These are phyloP conservation scores for Jimgerdemannia flammicorona DNA, from an alignment of 192 early-diverging fungal species.

Conservation along the genomic window DNA sequence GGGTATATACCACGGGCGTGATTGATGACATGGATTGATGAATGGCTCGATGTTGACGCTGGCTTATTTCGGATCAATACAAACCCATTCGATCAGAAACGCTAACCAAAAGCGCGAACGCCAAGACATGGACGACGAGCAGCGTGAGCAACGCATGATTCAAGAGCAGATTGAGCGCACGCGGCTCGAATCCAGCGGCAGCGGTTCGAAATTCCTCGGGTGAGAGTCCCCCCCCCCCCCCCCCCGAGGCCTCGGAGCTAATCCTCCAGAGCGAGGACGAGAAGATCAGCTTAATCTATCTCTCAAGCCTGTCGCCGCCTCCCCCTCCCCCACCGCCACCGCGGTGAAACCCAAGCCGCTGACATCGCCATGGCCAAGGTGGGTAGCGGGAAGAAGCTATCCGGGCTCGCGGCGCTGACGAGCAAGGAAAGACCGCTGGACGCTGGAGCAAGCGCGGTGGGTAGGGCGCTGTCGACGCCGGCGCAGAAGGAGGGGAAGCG, in stretches of 20 bases:
- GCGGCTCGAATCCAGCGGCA: slow-evolving; percentile 31
- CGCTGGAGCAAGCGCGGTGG: not conserved
- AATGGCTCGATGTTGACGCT: too few relatives aligned
- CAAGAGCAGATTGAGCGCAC: slow-evolving; percentile 87
- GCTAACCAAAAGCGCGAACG: slow-evolving; percentile 79
- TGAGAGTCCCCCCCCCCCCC: too few relatives aligned
- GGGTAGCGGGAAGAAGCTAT: slow-evolving; percentile 22
- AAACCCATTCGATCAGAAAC: slow-evolving; percentile 29
- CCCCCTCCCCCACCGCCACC: slow-evolving; percentile 20
- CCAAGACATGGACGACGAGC: slow-evolving; percentile 81
- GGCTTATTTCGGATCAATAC: too few relatives aligned
- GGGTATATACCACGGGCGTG: too few relatives aligned
- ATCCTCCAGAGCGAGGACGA: too few relatives aligned
- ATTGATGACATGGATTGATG: too few relatives aligned
- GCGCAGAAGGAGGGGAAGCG: slow-evolving; percentile 22
- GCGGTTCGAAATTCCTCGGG: too few relatives aligned
- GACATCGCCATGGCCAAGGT: slow-evolving; percentile 8
- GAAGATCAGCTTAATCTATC: slow-evolving; percentile 67
- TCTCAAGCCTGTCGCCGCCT: slow-evolving; percentile 39
- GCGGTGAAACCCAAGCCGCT: slow-evolving; percentile 16
- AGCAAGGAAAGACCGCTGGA: slow-evolving; percentile 7
- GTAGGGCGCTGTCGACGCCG: slow-evolving; percentile 1
- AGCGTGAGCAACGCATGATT: slow-evolving; percentile 72
- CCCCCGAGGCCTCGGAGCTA: too few relatives aligned
- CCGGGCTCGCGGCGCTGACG: slow-evolving; percentile 19